Evolutionary conservation across 2,329 filamentous ascomycete species (phyloP).

Genomic region (Colletotrichum godetiae): DNA sequence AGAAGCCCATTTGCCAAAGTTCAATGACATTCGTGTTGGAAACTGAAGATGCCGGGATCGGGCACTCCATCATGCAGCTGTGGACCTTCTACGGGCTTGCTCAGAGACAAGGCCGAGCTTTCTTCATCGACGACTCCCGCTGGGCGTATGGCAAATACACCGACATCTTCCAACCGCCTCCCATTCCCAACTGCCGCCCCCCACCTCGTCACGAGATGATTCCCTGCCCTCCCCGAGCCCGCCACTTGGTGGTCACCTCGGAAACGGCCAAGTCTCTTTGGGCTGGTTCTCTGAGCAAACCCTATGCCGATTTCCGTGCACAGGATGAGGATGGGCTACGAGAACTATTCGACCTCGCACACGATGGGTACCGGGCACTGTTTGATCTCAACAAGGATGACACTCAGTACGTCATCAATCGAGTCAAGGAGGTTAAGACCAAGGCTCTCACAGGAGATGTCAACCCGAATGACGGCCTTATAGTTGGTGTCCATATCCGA

Average conservation of each 20-base stretch:
- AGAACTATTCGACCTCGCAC: slow-evolving; percentile 75
- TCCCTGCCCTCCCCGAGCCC: slow-evolving; percentile 81
- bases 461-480: slow-evolving; percentile 59
- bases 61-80: slow-evolving; percentile 79
- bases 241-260: slow-evolving; percentile 79
- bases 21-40: slow-evolving; percentile 85
- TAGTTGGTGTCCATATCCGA: slow-evolving; percentile 82
- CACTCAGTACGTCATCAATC: slow-evolving; percentile 69
- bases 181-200: slow-evolving; percentile 73
- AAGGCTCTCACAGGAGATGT: slow-evolving; percentile 56
- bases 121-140: slow-evolving; percentile 86
- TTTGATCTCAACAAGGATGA: slow-evolving; percentile 78
- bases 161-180: slow-evolving; percentile 77
- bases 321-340: slow-evolving; percentile 53
- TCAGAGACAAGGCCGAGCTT: slow-evolving; percentile 76
- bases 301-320: slow-evolving; percentile 66
- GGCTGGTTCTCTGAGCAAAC: slow-evolving; percentile 61
- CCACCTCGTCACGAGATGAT: slow-evolving; percentile 81
- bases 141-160: slow-evolving; percentile 86
- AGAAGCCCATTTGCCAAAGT: slow-evolving; percentile 71
- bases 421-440: slow-evolving; percentile 66
- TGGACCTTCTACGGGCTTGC: slow-evolving; percentile 89
- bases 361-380: slow-evolving; percentile 77
- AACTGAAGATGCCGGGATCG: slow-evolving; percentile 78
- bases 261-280: slow-evolving; percentile 75